Evolutionary conservation across 1,284 basidiomycete genomes (phyloP).

Genomic region (Tranzscheliella williamsii): DNA sequence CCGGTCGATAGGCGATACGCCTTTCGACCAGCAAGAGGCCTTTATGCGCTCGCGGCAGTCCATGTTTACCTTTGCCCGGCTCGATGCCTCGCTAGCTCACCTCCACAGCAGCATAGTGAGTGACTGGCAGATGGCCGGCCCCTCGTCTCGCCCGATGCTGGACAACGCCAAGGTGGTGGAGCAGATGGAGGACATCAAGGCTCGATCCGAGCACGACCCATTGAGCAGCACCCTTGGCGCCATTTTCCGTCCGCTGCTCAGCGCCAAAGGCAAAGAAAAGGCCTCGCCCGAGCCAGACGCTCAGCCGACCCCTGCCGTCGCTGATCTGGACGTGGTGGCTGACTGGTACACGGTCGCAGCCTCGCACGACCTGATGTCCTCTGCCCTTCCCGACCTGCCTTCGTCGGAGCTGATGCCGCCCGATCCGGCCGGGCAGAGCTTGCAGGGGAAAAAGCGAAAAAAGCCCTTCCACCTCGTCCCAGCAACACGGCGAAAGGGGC

Average conservation of each 20-base stretch:
- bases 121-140: slow-evolving; percentile 9
- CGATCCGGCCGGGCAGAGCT: neutral
- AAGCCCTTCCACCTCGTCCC: slow-evolving; percentile 26
- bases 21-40: slow-evolving; percentile 66
- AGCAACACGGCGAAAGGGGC: slow-evolving; percentile 33
- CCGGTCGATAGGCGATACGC: slow-evolving; percentile 10
- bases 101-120: neutral
- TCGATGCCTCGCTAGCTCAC: slow-evolving; percentile 24
- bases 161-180: slow-evolving; percentile 6
- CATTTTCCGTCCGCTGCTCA: slow-evolving; percentile 9
- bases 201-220: slow-evolving; percentile 9
- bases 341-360: slow-evolving; percentile 48
- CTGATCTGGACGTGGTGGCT: slow-evolving; percentile 10
- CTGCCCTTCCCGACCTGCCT: slow-evolving; percentile 33
- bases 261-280: slow-evolving; percentile 31
- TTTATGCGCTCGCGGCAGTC: slow-evolving; percentile 75
- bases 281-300: slow-evolving; percentile 17
- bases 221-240: slow-evolving; percentile 11
- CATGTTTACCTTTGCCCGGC: slow-evolving; percentile 65
- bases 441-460: slow-evolving; percentile 5
- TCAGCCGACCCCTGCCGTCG: neutral
- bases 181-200: slow-evolving; percentile 21
- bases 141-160: slow-evolving; percentile 24
- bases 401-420: slow-evolving; percentile 5
- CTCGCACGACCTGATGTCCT: slow-evolving; percentile 35